Percentiles rank a stretch among this genome's conserved stretches.
Conservation (phyloP, 257 asterid species). For the Ajuga chamaepitys region DNA sequence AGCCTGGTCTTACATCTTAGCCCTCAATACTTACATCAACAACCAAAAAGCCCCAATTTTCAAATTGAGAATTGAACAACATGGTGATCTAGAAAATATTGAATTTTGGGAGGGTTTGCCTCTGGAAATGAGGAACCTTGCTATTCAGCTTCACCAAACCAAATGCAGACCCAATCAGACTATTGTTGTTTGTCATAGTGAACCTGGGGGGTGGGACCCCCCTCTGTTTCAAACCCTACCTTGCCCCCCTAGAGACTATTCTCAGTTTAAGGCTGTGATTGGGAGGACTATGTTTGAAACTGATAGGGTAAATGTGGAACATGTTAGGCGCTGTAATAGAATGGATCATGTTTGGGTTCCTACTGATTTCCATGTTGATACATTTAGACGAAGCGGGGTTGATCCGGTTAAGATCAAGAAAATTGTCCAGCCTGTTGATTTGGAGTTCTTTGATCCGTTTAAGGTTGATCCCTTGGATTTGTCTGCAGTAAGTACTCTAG, state of each 20-base stretch:
- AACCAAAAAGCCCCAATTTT: constrained; percentile 35
- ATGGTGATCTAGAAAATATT: constrained; percentile 58
- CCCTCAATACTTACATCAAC: constrained; percentile 35
- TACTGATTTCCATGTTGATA: constrained; percentile 65
- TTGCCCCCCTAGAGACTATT: constrained; percentile 56
- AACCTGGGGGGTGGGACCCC: constrained; percentile 96
- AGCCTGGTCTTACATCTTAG: constrained; percentile 85
- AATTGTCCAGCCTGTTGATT: constrained; percentile 77
- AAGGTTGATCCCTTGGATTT: constrained; percentile 50
- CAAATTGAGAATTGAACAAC: constrained; percentile 56
- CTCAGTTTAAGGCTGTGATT: constrained; percentile 43
- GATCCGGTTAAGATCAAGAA: constrained; percentile 59
- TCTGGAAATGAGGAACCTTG: constrained; percentile 48
- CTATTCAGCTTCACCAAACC: constrained; percentile 39
- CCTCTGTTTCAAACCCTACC: constrained; percentile 70
- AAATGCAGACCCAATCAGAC: constrained; percentile 51
- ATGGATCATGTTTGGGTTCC: constrained; percentile 94
- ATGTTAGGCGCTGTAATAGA: constrained; percentile 54
- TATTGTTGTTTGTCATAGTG: constrained; percentile 80
- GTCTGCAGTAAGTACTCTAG: constrained; percentile 27
- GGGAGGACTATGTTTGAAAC: constrained; percentile 98
- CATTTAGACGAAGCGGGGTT: constrained; percentile 62
- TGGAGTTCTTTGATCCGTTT: constrained; percentile 51
- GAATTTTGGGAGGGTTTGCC: constrained; percentile 84
- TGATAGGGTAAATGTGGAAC: constrained; percentile 57